Evolutionary conservation across 2,329 filamentous ascomycete species (phyloP).

Genomic region (Aspergillus tubingensis): DNA sequence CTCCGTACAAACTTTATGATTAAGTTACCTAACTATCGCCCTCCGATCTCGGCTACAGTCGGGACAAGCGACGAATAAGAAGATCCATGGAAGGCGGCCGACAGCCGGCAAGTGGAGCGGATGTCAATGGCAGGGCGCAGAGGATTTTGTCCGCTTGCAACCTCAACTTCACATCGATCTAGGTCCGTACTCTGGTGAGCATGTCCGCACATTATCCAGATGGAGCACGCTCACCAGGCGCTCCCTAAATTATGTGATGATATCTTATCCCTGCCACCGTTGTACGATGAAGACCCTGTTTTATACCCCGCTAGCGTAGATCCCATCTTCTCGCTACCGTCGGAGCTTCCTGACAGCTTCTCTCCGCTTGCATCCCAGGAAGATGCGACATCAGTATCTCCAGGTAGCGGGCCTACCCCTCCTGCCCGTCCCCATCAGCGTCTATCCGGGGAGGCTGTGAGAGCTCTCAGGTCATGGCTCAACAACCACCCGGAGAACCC

Average conservation of each 20-base stretch:
- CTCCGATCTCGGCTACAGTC: background rate
- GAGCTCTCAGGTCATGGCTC: slow-evolving; percentile 78
- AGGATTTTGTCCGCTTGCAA: background rate
- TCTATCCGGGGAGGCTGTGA: slow-evolving; percentile 56
- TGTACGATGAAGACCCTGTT: background rate
- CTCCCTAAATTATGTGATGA: background rate
- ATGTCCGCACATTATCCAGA: background rate
- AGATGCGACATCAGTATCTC: background rate
- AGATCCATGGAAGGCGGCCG: background rate
- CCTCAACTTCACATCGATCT: background rate
- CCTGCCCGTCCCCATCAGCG: background rate
- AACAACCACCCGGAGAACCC: slow-evolving; percentile 74
- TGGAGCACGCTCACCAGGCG: background rate
- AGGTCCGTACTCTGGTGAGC: background rate
- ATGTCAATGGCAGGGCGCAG: background rate
- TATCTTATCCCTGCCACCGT: background rate
- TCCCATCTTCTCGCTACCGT: background rate
- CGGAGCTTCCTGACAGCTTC: background rate
- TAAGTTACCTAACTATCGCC: too few species aligned
- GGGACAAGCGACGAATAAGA: background rate
- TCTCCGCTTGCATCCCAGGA: background rate
- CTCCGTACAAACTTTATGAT: too few species aligned
- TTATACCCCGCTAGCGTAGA: background rate
- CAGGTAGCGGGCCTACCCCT: background rate
- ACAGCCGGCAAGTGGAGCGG: slow-evolving; percentile 2